These are phyloP conservation scores for Heliosperma pusillum DNA, from an alignment of 148 eudicot species.

Conservation along the genomic window DNA sequence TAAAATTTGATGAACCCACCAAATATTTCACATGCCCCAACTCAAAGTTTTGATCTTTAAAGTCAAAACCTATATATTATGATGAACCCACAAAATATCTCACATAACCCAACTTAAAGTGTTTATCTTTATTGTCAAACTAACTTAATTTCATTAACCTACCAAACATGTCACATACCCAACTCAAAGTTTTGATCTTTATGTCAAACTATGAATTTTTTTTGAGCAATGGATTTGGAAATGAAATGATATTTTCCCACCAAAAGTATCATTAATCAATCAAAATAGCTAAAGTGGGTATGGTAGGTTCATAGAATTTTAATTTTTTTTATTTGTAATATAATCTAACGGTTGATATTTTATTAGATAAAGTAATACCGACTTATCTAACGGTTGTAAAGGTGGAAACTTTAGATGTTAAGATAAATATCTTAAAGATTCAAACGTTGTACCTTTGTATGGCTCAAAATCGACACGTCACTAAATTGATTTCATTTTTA, in stretches of 20 bases:
- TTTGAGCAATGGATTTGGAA: not conserved
- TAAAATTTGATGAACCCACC: not conserved
- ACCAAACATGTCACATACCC: too few species aligned
- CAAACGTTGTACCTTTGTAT: constrained; percentile 5
- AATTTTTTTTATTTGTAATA: not conserved
- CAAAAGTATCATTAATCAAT: not conserved
- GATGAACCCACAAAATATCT: constrained; percentile 6
- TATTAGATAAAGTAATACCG: not conserved
- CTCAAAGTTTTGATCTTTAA: not conserved
- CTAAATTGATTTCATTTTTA: not conserved
- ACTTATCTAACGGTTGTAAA: constrained; percentile 21
- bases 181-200: too few species aligned
- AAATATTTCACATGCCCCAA: not conserved
- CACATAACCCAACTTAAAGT: not conserved
- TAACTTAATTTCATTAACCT: too few species aligned
- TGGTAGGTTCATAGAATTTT: constrained; percentile 6
- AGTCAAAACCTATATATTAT: not conserved
- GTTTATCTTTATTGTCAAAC: not conserved
- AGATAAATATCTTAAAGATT: constrained; percentile 18
- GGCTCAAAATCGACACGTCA: constrained; percentile 33
- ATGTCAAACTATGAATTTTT: too few species aligned
- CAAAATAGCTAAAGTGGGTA: constrained; percentile 22
- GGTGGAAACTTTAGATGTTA: not conserved
- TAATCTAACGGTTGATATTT: constrained; percentile 13
- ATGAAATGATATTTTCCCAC: not conserved